Evolutionary conservation across 306 rosid species (phyloP).

Genomic region (Mucuna pruriens): DNA sequence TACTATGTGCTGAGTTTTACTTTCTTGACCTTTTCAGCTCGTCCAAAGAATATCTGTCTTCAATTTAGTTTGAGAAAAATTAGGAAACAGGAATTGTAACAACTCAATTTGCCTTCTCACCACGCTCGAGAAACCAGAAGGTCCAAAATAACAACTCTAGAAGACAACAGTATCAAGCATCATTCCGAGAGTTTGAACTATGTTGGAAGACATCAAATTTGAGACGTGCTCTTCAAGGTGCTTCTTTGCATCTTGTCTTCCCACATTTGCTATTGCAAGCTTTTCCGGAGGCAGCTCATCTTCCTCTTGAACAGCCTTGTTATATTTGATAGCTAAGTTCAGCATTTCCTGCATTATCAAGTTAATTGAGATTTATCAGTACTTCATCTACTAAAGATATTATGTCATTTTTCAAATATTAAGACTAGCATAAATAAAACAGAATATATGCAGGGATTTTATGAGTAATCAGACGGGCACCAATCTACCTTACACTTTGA

Average conservation of each 20-base stretch:
- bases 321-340: conserved; percentile 75
- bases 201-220: conserved; percentile 92
- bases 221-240: conserved; percentile 96
- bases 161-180: conserved; percentile 97
- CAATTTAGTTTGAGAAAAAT: conserved; percentile 16
- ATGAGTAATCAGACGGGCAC: background rate
- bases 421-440: background rate
- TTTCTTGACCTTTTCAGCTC: conserved; percentile 60
- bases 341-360: conserved; percentile 77
- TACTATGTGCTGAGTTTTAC: conserved; percentile 19
- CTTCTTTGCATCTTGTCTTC: conserved; percentile 97
- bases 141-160: conserved; percentile 43
- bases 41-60: conserved; percentile 48
- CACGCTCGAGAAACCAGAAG: conserved; percentile 4
- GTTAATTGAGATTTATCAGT: background rate
- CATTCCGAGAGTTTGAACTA: conserved; percentile 87
- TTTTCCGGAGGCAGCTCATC: conserved; percentile 91
- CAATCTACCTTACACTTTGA: background rate
- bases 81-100: background rate
- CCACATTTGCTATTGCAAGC: conserved; percentile 93
- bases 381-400: background rate
- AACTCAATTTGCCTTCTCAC: background rate
- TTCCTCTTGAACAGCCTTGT: conserved; percentile 97
- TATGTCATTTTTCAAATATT: background rate
- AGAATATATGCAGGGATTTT: background rate